Evolutionary conservation across 768 basidiomycete species (phyloP), one percentile per base, ranked within the genome.

Genomic region (Serendipita sp.): DNA sequence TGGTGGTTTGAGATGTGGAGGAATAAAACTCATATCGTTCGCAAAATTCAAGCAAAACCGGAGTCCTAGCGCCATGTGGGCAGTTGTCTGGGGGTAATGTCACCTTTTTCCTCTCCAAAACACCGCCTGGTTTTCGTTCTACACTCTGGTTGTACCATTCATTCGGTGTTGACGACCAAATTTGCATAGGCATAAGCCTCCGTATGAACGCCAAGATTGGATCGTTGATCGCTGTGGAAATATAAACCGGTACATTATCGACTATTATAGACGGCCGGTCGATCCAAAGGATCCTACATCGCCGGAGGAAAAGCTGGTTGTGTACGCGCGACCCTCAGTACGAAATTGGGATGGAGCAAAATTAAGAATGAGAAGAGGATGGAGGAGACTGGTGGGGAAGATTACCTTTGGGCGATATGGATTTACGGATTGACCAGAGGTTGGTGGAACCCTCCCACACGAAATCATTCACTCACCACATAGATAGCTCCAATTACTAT

Each of bases 61-160:
- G 31, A 60, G 55, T 60, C 55, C 55, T 27, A 60, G 55, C 34
- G 55, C 55, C 27, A 60, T 60, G 55, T 60, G 55, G 55, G 55
- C 55, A 60, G 55, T 60, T 4, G 16, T 60, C n/a, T 5, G 18
- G 27, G 55, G 55, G 55, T 60, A 60, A 40, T 40, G 13, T 40
- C 37, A 40, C 13, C 37, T 40, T 40, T 40, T 40, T 40, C 5
- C 37, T 40, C 6, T 40, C 37, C 37, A 13, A 40, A 13, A 40
- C 13, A 5, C 37, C 37, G 37, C 5, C 37, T 60, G 23, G 23
- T 23, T 23, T 23, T 23, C 23, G 23, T 23, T 23, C 23, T 60
- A 27, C 23, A 60, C 31, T 29, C 31, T 23, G 16, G 31, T 5
- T 34, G 34, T 60, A 10, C 33, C 27, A 53, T 53, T 15, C 52